A percentile compares a stretch with the other conserved stretches of the same genome.
These are phyloP conservation scores for Claviceps sp. DNA, from an alignment of 2,329 filamentous ascomycete species.

Conservation along the genomic window DNA sequence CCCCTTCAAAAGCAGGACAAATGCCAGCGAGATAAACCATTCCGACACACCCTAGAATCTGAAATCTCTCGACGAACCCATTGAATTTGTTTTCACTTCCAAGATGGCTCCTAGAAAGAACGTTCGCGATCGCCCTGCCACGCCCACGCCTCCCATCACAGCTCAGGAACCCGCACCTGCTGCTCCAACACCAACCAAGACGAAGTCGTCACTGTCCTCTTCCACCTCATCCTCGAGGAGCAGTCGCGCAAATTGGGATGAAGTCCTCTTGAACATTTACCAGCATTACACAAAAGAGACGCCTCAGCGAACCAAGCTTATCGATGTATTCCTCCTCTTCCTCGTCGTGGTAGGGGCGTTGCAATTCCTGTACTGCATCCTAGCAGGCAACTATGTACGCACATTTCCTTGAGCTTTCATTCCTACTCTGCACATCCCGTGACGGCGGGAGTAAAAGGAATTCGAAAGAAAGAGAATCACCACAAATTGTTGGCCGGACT, in stretches of 20 bases:
- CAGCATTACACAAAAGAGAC: constrained; percentile 69
- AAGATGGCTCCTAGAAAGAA: constrained; percentile 40
- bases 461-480: neutral
- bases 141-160: constrained; percentile 4
- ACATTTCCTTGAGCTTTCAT: neutral
- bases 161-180: neutral
- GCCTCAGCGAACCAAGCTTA: constrained; percentile 78
- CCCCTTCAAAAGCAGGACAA: neutral
- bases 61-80: neutral
- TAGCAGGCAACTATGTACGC: constrained; percentile 90
- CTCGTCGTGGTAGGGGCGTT: constrained; percentile 73
- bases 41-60: neutral
- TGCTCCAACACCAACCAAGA: neutral
- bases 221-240: constrained; percentile 8
- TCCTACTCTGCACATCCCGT: no score
- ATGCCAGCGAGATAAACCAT: neutral
- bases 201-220: neutral
- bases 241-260: constrained; percentile 28
- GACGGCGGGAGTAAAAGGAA: no score
- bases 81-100: neutral
- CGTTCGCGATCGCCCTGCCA: constrained; percentile 15
- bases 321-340: constrained; percentile 85
- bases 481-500: constrained; percentile 5
- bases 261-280: constrained; percentile 59
- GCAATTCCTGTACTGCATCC: constrained; percentile 85